Percentiles rank a stretch among this genome's conserved stretches.
Evolutionary conservation across 371 early-diverging fungal species (phyloP).

Genomic region (Blakeslea trispora): DNA sequence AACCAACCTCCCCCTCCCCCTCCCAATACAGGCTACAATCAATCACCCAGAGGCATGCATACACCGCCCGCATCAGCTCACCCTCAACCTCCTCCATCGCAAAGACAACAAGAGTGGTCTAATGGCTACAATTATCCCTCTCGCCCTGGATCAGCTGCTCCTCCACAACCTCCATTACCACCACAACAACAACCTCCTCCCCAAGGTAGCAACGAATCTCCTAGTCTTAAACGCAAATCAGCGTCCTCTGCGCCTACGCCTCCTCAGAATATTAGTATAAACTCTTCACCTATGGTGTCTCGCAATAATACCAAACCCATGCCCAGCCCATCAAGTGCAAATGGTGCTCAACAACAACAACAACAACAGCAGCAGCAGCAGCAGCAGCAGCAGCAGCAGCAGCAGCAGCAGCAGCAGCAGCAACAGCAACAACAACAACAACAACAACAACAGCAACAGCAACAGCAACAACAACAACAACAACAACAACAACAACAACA

Average conservation of each 20-base stretch:
- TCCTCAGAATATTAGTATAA: slow-evolving; percentile 5
- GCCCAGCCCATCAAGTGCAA: slow-evolving; percentile 10
- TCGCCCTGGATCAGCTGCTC: neutral
- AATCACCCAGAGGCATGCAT: slow-evolving; percentile 32
- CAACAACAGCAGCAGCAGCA: slow-evolving; percentile 1
- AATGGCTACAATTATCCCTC: slow-evolving; percentile 19
- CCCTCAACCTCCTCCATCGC: slow-evolving; percentile 15
- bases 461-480: slow-evolving; percentile 2
- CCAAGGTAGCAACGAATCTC: slow-evolving; percentile 13
- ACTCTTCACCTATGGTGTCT: slow-evolving; percentile 2
- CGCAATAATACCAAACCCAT: slow-evolving; percentile 6
- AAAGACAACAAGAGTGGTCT: slow-evolving; percentile 17
- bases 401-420: slow-evolving; percentile 3
- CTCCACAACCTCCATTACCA: neutral
- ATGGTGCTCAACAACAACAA: neutral
- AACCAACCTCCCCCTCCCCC: slow-evolving; percentile 8
- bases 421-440: slow-evolving; percentile 5
- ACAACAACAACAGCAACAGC: slow-evolving; percentile 4
- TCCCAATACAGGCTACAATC: slow-evolving; percentile 19
- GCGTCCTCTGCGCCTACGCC: slow-evolving; percentile 15
- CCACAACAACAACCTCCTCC: slow-evolving; percentile 18
- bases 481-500: no score
- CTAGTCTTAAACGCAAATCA: slow-evolving; percentile 16
- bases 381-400: slow-evolving; percentile 15
- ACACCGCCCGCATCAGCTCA: slow-evolving; percentile 27